Evolutionary conservation across 805 yeast species (phyloP), one percentile per base, ranked within the genome.

Genomic region (Yarrowia porcina): DNA sequence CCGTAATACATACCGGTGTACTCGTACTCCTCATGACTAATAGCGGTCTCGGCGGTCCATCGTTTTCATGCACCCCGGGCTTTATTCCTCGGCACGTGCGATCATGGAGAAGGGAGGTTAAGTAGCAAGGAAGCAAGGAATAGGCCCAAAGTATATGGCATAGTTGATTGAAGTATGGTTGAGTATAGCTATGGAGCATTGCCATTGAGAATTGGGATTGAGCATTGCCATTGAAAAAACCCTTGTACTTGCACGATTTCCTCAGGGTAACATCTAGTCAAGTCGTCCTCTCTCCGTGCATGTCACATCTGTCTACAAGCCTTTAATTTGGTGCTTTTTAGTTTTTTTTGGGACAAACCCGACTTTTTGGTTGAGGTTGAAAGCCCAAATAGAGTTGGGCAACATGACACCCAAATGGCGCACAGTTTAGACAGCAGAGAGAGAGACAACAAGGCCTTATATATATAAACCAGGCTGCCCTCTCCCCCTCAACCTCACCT

Each of bases 31-130:
- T 5, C 30, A 45, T 45, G 52, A 45, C 52, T 45, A 45, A 45
- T 7, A 17, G 4, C 52, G 52, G 52, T 45, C 52, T 45, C 52
- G 52, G 52, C 52, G 17, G n/a, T 45, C 36, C 36, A 30, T 20
- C 36, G 13, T 21, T 20, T 28, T 45, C 36, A 44, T 45, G 36
- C 45, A 41, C 18, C 9, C 4, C 15, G 4, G 18, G 36, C 36
- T 20, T 30, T 45, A 20, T 32, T 49, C 56, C 56, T 49, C 56
- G 56, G 56, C 56, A 49, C 56, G 56, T 49, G 56, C 39, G 39
- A 47, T 41, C 33, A 25, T 25, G 50, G 35, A 21, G 50, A 21
- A 10, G 45, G 30, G 45, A 41, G 45, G 9, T 23, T 23, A 21
- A 25, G 30, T 33, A 33, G 38, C 38, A 33, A 33, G 28, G 28